These are phyloP conservation scores for Cyberlindnera mrakii DNA, from an alignment of 805 yeast species.

Conservation along the genomic window DNA sequence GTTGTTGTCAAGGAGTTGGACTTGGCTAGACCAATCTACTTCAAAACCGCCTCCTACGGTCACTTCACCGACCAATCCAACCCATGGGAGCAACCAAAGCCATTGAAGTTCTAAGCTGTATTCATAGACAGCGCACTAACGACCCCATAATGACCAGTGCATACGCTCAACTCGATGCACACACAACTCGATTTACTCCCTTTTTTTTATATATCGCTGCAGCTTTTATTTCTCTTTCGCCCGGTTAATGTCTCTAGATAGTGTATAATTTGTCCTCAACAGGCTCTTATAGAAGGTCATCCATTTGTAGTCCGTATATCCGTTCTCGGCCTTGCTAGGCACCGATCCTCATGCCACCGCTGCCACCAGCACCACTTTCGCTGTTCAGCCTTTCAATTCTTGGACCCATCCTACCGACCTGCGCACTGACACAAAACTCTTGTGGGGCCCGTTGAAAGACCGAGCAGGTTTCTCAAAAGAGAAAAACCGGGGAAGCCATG, in stretches of 20 bases:
- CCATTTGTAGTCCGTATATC: background rate
- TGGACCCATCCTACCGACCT: no score
- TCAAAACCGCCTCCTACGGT: constrained; percentile 98
- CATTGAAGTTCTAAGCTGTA: constrained; percentile 45
- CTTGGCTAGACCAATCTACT: constrained; percentile 98
- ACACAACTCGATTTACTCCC: background rate
- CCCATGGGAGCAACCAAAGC: constrained; percentile 98
- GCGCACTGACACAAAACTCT: no score
- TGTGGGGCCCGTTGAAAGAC: background rate
- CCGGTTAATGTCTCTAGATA: background rate
- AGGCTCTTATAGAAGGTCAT: constrained; percentile 17
- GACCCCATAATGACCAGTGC: constrained; percentile 10
- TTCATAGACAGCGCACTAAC: background rate
- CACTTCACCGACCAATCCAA: constrained; percentile 99
- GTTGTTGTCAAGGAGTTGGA: constrained; percentile 93
- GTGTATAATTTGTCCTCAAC: constrained; percentile 16
- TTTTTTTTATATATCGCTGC: background rate
- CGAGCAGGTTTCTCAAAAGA: constrained; percentile 1
- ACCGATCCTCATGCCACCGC: background rate
- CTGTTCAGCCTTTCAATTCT: no score
- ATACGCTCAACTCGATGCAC: constrained; percentile 18
- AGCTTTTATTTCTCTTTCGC: background rate
- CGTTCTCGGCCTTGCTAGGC: no score
- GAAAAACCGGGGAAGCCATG: background rate
- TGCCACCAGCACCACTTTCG: background rate